Base-by-base conservation (phyloP, 768 basidiomycete genomes). In the Cyathus striatus region DNA sequence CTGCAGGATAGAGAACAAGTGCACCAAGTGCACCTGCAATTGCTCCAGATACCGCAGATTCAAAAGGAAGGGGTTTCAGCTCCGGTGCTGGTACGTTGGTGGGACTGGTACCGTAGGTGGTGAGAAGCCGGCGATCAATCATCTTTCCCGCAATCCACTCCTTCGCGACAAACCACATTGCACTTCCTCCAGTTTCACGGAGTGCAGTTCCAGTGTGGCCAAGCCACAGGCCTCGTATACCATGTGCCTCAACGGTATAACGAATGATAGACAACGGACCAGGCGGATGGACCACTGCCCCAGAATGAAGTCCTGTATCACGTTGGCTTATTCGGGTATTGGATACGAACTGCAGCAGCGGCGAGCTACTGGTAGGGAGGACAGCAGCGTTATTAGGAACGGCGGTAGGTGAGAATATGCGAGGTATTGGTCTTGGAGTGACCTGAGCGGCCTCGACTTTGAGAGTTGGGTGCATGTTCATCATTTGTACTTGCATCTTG, bases 401-500 rank as follows among this genome's bases (percentile, higher is more conserved):
- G 32, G 42, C 45, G 16, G 33, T 35, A 45, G 48, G 54, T 14
- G 46, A 43, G 27, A 46, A 40, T 38, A 46, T 38, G 22, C 40
- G 39, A 23, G 48, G 40, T 25, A 43, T 46, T 25, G 47, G 25
- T 32, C 27, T 34, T 30, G 38, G 37, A 40, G 45, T 32, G 40
- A 38, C 35, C 22, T 41, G 32, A 40, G 27, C 42, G 27, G 60
- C 42, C 59, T 57, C 14, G 54, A 53, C 25, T 40, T 45, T 43
- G 41, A 48, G 21, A 12, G 46, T 26, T 20, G 54, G 50, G 26
- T 54, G 54, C 36, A 57, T 56, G 37, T 65, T 64, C 60, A 95
- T 79, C 78, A 90, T 85, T 58, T 95, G 92, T 2, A 96, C 94
- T 61, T 96, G 94, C 92, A 97, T 95, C 62, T 91, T 90, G 69